phyloP scores from a whole-genome alignment of 352 stramenopile genomes.

The Salisapilia sapeloensis region DNA sequence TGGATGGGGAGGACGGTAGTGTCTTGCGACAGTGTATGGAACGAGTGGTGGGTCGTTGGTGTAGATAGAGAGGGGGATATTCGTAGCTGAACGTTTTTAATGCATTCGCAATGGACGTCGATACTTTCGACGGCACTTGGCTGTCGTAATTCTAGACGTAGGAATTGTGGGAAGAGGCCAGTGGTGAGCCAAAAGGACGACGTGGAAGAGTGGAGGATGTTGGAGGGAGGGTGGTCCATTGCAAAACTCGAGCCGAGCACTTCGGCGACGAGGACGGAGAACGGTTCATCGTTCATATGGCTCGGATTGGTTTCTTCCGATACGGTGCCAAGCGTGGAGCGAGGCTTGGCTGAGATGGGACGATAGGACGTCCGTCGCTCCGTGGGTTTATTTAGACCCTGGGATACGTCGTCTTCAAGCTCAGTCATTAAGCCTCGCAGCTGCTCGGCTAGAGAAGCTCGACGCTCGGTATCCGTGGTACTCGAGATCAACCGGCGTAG shows the following conservation, averaged over 20 bases:
- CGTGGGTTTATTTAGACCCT: slow-evolving; percentile 1
- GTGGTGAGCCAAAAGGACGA: slow-evolving; percentile 48
- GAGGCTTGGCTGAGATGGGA: slow-evolving; percentile 43
- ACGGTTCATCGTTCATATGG: slow-evolving; percentile 4
- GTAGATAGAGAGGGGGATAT: too few species aligned
- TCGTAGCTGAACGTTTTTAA: slow-evolving; percentile 41
- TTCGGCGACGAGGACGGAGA: slow-evolving; percentile 27
- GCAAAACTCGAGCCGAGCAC: slow-evolving; percentile 54
- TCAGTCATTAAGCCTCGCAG: slow-evolving; percentile 10
- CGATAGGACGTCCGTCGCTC: slow-evolving; percentile 51
- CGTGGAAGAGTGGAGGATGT: slow-evolving; percentile 32
- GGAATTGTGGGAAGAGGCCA: slow-evolving; percentile 56
- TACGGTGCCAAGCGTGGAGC: slow-evolving; percentile 29
- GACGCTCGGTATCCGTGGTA: slow-evolving; percentile 38
- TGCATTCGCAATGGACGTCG: slow-evolving; percentile 52
- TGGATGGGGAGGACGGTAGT: too few species aligned
- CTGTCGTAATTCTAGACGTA: slow-evolving; percentile 41
- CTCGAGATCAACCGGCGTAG: slow-evolving; percentile 60
- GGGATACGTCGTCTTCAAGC: background rate
- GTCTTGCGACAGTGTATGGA: too few species aligned
- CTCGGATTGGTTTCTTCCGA: slow-evolving; percentile 14
- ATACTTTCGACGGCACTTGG: slow-evolving; percentile 28
- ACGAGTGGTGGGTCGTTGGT: too few species aligned
- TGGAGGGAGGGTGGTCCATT: slow-evolving; percentile 18
- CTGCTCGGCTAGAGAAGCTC: slow-evolving; percentile 42